phyloP scores from a whole-genome alignment of 345 rosid species.

The Gossypium longicalyx region DNA sequence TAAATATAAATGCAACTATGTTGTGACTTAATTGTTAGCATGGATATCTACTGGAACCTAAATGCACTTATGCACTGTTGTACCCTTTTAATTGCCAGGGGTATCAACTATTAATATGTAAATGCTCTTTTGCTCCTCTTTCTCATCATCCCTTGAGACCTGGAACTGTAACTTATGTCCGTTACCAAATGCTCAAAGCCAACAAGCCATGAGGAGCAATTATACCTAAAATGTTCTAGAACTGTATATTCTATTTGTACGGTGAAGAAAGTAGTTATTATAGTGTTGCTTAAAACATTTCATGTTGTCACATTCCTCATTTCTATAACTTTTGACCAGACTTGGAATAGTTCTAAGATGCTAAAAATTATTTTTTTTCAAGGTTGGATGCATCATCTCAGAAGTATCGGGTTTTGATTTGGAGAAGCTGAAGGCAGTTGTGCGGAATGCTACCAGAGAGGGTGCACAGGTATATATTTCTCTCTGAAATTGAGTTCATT shows the following conservation, averaged over 20 bases:
- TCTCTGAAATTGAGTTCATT: background rate
- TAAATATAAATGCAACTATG: background rate
- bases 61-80: background rate
- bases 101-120: background rate
- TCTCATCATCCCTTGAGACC: background rate
- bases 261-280: background rate
- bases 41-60: background rate
- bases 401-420: constrained; percentile 46
- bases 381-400: constrained; percentile 61
- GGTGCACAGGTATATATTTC: constrained; percentile 47
- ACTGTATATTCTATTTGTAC: background rate
- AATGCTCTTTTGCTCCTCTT: background rate
- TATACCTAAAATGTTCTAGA: background rate
- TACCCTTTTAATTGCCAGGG: background rate
- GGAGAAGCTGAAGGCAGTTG: constrained; percentile 41
- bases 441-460: constrained; percentile 26
- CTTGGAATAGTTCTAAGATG: constrained; percentile 5
- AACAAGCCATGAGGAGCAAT: background rate
- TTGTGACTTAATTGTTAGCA: background rate
- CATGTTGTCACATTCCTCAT: background rate
- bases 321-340: background rate
- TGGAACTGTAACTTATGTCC: background rate
- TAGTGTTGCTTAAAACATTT: background rate
- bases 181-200: background rate
- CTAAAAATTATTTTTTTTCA: constrained; percentile 14